Base-by-base conservation (phyloP, 1,139 yeast species). In the Kurtzmaniella quercitrusa region DNA sequence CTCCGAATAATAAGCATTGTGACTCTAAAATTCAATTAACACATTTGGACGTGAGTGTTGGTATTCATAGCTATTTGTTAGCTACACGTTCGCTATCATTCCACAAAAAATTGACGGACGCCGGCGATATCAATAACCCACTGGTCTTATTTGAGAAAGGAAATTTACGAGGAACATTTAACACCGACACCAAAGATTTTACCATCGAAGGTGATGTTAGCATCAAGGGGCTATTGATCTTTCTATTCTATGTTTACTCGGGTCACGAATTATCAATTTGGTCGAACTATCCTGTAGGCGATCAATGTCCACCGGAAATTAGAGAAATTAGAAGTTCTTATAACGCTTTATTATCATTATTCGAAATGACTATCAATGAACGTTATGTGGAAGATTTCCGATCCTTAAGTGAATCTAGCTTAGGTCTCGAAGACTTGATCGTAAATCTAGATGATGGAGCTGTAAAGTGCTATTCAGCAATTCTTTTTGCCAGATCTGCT, bases 401-500 rank as follows among this genome's bases (percentile, higher is more conserved):
- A 38, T 39, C 50, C 2, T 30, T 30, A 12, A 14, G 18, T 30
- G 34, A 14, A 3, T 5, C 17, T 4, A 14, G 16, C 4, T 12
- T 18, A 14, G 34, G 34, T 3, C 15, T 30, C 5, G 34, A 63
- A 4, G 64, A 63, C 45, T 59, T 71, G 1, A 37, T 46, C 2
- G 48, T 69, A 2, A 47, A 42, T 3, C 56, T 83, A 26, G 49
- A 60, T 2, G 82, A 79, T 50, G 79, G 74, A 5, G 59, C 57
- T 12, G 28, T 64, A 2, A 47, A 44, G 5, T 72, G 79, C 4
- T 80, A 80, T 51, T 74, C 84, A 4, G 67, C 69, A 28, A 60
- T 87, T 6, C 57, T 88, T 19, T 56, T 68, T 3, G 60, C 78
- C 0, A 63, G 95, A 44, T 77, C 83, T 37, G 81, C 80, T 0